Conservation (phyloP, 441 rosid genomes). For the Syzygium syzygioides region DNA sequence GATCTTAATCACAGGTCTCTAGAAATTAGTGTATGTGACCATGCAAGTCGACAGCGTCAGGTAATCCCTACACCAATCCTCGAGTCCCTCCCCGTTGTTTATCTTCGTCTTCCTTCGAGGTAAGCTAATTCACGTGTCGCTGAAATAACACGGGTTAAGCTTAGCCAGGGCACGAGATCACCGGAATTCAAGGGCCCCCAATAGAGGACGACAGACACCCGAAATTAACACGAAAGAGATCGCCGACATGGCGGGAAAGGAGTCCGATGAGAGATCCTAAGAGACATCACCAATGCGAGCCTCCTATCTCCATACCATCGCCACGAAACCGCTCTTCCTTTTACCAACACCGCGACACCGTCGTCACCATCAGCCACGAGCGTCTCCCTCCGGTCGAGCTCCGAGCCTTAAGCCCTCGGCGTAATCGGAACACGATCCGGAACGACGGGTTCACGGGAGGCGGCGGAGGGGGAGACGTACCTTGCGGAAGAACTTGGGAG, state of each 20-base stretch:
- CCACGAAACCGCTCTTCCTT: neutral
- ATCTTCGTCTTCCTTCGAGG: neutral
- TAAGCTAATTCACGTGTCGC: neutral
- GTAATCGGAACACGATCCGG: neutral
- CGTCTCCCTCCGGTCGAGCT: neutral
- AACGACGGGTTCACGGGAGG: neutral
- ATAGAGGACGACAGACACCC: neutral
- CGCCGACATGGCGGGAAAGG: neutral
- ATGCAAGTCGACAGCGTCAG: neutral
- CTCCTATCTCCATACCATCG: neutral
- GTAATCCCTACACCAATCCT: neutral
- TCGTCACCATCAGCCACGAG: neutral
- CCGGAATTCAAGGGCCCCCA: neutral
- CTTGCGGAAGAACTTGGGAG: conserved; percentile 59
- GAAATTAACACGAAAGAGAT: neutral
- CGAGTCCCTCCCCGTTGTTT: neutral
- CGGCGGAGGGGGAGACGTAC: conserved; percentile 26
- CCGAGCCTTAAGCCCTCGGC: neutral
- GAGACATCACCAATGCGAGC: neutral
- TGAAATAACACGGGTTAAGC: neutral
- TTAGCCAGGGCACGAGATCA: neutral
- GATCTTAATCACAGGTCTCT: neutral
- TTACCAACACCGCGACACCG: neutral
- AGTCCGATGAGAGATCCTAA: neutral
- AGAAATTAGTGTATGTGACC: neutral